Percentiles rank a stretch among this genome's conserved stretches.
Evolutionary conservation across 176 grass and related monocot species (phyloP).

Genomic region (Canna indica): DNA sequence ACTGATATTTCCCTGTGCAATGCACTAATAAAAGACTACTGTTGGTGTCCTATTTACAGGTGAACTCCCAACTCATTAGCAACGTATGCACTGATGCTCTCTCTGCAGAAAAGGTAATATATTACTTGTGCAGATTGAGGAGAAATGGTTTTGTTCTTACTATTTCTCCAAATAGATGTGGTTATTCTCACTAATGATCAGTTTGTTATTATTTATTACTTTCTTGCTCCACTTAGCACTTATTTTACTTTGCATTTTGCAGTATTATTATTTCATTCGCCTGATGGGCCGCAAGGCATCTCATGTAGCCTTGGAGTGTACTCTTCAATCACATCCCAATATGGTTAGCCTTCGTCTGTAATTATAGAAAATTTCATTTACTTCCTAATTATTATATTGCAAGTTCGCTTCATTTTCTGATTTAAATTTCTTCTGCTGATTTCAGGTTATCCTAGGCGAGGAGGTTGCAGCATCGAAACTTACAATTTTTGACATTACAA

Average conservation of each 20-base stretch:
- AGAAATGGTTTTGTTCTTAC: too few species aligned
- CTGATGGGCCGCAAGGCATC: slow-evolving; percentile 98
- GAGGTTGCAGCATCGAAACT: slow-evolving; percentile 93
- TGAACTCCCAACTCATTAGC: slow-evolving; percentile 97
- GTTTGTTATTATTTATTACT: not conserved
- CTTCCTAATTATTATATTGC: not conserved
- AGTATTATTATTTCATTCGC: slow-evolving; percentile 99
- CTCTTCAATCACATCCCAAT: slow-evolving; percentile 98
- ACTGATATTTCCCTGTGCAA: not conserved
- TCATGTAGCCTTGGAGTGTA: slow-evolving; percentile 93
- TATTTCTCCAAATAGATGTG: too few species aligned
- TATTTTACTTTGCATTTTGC: slow-evolving; percentile 1
- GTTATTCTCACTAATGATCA: not conserved
- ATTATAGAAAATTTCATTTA: not conserved
- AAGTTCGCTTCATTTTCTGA: slow-evolving; percentile 1
- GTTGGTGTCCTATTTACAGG: slow-evolving; percentile 33
- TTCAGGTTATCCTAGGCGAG: slow-evolving; percentile 89
- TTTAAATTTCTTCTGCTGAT: not conserved
- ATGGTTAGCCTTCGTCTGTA: slow-evolving; percentile 36
- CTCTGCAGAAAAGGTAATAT: slow-evolving; percentile 91
- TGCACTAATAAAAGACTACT: not conserved
- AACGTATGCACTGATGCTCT: slow-evolving; percentile 95
- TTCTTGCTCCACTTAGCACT: not conserved
- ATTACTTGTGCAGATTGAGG: not conserved
- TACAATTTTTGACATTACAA: slow-evolving; percentile 93